Base-by-base conservation (phyloP, 1,139 yeast genomes). In the Taphrina confusa region DNA sequence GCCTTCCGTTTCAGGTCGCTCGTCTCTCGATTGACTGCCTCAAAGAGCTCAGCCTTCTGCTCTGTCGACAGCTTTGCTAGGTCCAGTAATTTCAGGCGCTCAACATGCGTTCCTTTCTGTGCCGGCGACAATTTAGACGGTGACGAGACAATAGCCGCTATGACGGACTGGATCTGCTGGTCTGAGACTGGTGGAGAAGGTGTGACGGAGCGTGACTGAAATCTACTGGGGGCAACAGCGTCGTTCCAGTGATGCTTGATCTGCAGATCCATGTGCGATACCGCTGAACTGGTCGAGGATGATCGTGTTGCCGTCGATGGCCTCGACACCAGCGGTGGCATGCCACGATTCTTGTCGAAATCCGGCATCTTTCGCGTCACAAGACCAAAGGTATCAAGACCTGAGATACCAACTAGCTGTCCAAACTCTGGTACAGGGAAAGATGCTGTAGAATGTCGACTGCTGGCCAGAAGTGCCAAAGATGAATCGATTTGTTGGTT, bases 61-160 rank as follows among this genome's bases (percentile, higher is more conserved):
- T 54, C 51, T 23, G 14, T 20, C 20, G 58, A 25, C 11, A 54
- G 45, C 14, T 36, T 33, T 22, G 12, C 28, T 8, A 54, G 16
- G 30, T 52, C 30, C 20, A 52, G 57, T 8, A 25, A 9, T 14
- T 40, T 22, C 4, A 28, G 27, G 14, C 49, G 47, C 9, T 44
- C 49, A 22, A 54, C 33, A 34, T 54, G 58, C n/a, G 44, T 37
- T n/a, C 33, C 28, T 8, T 54, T 31, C 16, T 54, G 51, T 5
- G 42, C 34, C n/a, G 34, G n/a, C 11, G 51, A 22, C 42, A 54
- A 18, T 18, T 60, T 58, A 51, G 51, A 65, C 18, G 60, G 64
- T 1, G 83, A 85, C 66, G 80, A 87, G 1, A 94, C 96, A 58
- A 90, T 63, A 0, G 85, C 83, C 4, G 16, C 30, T 23, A 45